Evolutionary conservation across 2,329 filamentous ascomycete species (phyloP), one percentile per base, ranked within the genome.

Genomic region (Hypomyces perniciosus): DNA sequence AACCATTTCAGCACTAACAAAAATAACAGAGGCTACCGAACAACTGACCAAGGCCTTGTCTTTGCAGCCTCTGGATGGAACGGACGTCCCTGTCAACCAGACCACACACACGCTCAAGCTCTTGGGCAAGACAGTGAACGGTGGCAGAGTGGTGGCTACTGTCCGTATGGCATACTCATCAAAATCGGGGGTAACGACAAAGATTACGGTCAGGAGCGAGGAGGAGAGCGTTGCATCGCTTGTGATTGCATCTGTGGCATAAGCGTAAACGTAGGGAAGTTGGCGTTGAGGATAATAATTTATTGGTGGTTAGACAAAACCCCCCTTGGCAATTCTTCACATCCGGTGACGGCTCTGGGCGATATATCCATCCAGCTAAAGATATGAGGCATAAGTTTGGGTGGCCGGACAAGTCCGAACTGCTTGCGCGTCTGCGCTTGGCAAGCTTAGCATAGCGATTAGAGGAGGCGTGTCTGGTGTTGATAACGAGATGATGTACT

Each of bases 21-120:
- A 8, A 26, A 42, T 40, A 44, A 59, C 68, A 88, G 93, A 97
- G 71, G 93, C 93, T 27, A 95, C 91, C 42, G 92, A 97, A 69
- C 84, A 93, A 73, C 80, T 99, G 53, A 81, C 88, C 63, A 88
- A 90, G 69, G 80, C 87, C 1, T 79, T 99, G 28, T 96, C 90
- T 31, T 77, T 99, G 63, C 93, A 97, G 69, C 89, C 93, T 9
- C 80, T 99, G 42, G 93, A 99, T 62, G 93, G 92, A 60, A 95
- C 88, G 31, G 93, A 99, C 59, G 85, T 99, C 37, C 86, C 90
- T 0, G 77, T 96, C 59, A 95, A 85, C 65, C 86, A 86, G 63
- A 91, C 85, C 54, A 96, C 91, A 56, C 93, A 99, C 70, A 91
- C 90, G 4, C 84, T 99, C 66, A 97, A 96, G 74, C 77, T 99